Conservation (phyloP, 2,329 filamentous ascomycete species). For the Stachybotrys chartarum region DNA sequence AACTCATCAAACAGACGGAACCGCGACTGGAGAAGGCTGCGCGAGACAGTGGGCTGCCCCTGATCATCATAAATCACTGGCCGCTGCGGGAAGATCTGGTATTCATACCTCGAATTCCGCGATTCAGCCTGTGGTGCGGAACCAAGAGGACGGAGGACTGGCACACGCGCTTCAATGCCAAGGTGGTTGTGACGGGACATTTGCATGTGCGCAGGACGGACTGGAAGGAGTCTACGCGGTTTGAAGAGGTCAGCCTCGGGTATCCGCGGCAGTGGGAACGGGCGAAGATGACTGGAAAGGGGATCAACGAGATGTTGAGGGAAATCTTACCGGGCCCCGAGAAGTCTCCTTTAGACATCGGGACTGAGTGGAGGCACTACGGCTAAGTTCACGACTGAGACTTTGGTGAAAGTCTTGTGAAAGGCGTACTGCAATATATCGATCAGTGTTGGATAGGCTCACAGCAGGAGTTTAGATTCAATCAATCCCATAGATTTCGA, state of each 20-base stretch:
- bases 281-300: constrained; percentile 16
- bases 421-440: no score
- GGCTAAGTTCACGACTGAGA: no score
- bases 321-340: constrained; percentile 15
- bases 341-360: background rate
- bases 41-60: constrained; percentile 7
- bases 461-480: no score
- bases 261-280: constrained; percentile 29
- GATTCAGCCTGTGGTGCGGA: constrained; percentile 32
- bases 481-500: no score
- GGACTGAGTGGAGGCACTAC: no score
- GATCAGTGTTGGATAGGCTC: no score
- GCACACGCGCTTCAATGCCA: constrained; percentile 24
- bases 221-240: constrained; percentile 27
- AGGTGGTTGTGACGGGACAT: constrained; percentile 28
- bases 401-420: no score
- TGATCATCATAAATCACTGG: constrained; percentile 30
- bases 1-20: constrained; percentile 18
- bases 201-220: constrained; percentile 30
- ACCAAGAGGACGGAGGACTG: constrained; percentile 26
- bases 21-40: constrained; percentile 15
- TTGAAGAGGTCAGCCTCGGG: constrained; percentile 28
- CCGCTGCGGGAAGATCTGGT: constrained; percentile 28
- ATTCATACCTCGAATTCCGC: constrained; percentile 22
- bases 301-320: constrained; percentile 25